These are phyloP conservation scores for Penicillium occitanis DNA, from an alignment of 2,329 filamentous ascomycete species.

Conservation along the genomic window DNA sequence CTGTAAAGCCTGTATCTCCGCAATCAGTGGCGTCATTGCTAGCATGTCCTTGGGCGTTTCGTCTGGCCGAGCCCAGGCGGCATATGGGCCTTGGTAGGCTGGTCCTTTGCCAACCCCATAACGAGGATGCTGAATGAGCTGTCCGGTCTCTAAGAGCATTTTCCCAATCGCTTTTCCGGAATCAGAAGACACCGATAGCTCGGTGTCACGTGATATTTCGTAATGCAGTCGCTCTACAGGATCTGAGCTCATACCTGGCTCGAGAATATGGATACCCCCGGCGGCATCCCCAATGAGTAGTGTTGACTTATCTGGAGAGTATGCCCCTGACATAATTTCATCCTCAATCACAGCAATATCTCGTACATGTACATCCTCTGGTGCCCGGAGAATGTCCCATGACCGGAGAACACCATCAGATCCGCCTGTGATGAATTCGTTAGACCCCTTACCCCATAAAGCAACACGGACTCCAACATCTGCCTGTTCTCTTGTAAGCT, in stretches of 20 bases:
- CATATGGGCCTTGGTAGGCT: constrained; percentile 43
- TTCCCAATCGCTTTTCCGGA: constrained; percentile 31
- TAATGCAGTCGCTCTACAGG: constrained; percentile 29
- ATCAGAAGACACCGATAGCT: constrained; percentile 22
- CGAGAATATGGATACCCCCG: constrained; percentile 55
- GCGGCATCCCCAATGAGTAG: constrained; percentile 59
- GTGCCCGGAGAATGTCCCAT: constrained; percentile 58
- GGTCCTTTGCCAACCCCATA: constrained; percentile 45
- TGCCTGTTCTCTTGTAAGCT: constrained; percentile 46
- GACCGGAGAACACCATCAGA: constrained; percentile 61
- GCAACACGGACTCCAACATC: constrained; percentile 61
- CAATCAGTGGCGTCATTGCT: constrained; percentile 27
- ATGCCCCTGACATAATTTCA: constrained; percentile 59
- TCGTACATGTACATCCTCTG: constrained; percentile 53
- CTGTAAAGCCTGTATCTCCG: constrained; percentile 33
- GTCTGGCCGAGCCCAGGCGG: constrained; percentile 39
- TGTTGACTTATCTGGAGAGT: constrained; percentile 56
- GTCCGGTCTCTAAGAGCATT: constrained; percentile 33
- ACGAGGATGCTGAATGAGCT: constrained; percentile 36
- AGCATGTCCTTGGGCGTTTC: constrained; percentile 27
- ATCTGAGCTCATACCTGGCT: constrained; percentile 33
- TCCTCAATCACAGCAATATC: constrained; percentile 52
- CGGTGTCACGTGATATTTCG: constrained; percentile 20
- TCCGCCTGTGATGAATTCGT: constrained; percentile 58
- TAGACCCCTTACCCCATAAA: constrained; percentile 55